Evolutionary conservation across 331 rosid species (phyloP), one percentile per base, ranked within the genome.

Genomic region (Ulmus americana): DNA sequence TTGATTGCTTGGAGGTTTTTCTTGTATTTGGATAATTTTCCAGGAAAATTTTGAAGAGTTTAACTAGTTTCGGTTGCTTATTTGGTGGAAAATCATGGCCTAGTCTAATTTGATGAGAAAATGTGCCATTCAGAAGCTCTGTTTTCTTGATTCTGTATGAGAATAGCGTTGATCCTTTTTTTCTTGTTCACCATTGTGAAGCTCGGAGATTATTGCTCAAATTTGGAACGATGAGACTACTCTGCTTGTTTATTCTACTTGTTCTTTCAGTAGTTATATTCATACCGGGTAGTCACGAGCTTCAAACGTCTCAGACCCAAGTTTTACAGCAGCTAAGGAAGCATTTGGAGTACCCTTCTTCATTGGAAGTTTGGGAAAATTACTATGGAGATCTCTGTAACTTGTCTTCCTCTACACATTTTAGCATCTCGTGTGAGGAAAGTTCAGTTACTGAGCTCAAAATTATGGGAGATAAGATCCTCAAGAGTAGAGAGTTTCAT

Each of bases 261-360:
- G 38, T 72, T 66, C 72, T 88, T 79, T 73, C 69, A 10, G 83
- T 77, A 73, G 65, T 74, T 74, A 45, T 81, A 41, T 80, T 59
- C 61, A 68, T 83, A 35, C 77, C 73, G 22, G 55, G 64, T 52
- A 61, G 87, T 40, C 78, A 86, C 72, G 84, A 80, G 70, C 69
- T 81, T 6, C 90, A 81, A 64, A 61, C 72, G 16, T 77, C 90
- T 59, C 90, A 88, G 69, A 73, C 75, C n/a, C 83, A 68, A 73
- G 82, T 77, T 55, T 71, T 91, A n/a, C 13, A 76, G 64, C 96
- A 81, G 73, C 64, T 91, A 50, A 84, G 84, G 75, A 91, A 73
- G 76, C 74, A 84, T 51, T 79, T 91, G 57, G 96, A 91, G 79
- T 74, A 76, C 70, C 96, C 97, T 70, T 28, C 81, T 43, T 72